A percentile compares a stretch with the other conserved stretches of the same genome.
These are phyloP conservation scores for Debaryomyces tyrocola DNA, from an alignment of 805 yeast species.

Conservation along the genomic window DNA sequence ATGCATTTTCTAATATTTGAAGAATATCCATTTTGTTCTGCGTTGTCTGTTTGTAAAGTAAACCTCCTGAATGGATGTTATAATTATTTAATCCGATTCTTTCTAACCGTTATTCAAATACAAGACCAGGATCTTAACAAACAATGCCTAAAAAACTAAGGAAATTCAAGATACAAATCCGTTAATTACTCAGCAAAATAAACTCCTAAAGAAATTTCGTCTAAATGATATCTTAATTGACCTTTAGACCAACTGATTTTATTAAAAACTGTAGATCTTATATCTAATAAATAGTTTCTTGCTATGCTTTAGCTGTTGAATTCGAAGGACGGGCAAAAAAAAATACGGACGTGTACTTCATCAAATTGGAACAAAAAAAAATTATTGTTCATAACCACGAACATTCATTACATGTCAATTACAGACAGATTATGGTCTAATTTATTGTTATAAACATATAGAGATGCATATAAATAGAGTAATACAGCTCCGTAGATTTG, in stretches of 20 bases:
- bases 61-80: not conserved
- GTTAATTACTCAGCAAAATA: not conserved
- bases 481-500: no score
- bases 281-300: not conserved
- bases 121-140: no score
- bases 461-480: not conserved
- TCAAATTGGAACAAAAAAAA: not conserved
- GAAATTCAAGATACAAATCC: not conserved
- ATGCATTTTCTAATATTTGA: slow-evolving; percentile 74
- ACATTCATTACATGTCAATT: no score
- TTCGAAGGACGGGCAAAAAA: not conserved
- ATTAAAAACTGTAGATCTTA: not conserved
- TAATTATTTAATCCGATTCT: no score
- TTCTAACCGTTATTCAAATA: no score
- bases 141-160: no score
- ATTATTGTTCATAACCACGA: not conserved
- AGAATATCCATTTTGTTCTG: slow-evolving; percentile 47
- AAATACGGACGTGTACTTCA: not conserved
- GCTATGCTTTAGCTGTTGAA: not conserved
- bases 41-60: not conserved
- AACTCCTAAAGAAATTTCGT: not conserved
- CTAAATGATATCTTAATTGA: not conserved
- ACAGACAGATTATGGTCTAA: no score
- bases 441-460: not conserved
- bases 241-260: not conserved